phyloP scores from a whole-genome alignment of 1,139 yeast species.

The Pichia sp. region DNA sequence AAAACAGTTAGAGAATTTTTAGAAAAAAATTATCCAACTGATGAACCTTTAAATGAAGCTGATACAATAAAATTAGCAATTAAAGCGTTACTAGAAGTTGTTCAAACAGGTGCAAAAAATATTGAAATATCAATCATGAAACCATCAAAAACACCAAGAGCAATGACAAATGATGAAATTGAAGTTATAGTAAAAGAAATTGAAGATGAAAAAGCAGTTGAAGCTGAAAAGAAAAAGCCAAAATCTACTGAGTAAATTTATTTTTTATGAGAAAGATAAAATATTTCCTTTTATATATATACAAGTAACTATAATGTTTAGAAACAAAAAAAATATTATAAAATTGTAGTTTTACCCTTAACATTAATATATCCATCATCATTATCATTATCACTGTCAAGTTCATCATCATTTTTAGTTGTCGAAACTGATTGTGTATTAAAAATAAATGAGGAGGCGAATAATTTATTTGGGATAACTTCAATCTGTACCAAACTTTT shows the following conservation, averaged over 20 bases:
- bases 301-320: background rate
- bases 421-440: slow-evolving; percentile 24
- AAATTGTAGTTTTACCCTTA: slow-evolving; percentile 26
- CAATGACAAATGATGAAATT: slow-evolving; percentile 65
- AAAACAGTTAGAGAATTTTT: slow-evolving; percentile 93
- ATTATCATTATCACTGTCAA: slow-evolving; percentile 11
- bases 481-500: slow-evolving; percentile 29
- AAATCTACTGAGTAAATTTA: slow-evolving; percentile 26
- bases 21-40: slow-evolving; percentile 75
- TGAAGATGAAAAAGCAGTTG: slow-evolving; percentile 87
- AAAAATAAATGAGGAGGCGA: slow-evolving; percentile 22
- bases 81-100: slow-evolving; percentile 86
- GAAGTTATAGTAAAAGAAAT: slow-evolving; percentile 72
- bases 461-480: slow-evolving; percentile 26
- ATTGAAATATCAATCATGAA: slow-evolving; percentile 87
- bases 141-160: slow-evolving; percentile 51
- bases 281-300: background rate
- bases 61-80: slow-evolving; percentile 77
- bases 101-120: slow-evolving; percentile 95
- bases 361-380: slow-evolving; percentile 28
- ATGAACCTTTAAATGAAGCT: slow-evolving; percentile 52
- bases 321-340: slow-evolving; percentile 9
- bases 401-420: slow-evolving; percentile 10
- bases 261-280: background rate
- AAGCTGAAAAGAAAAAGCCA: slow-evolving; percentile 79